Evolutionary conservation across 495 filamentous ascomycete species (phyloP), one percentile per base, ranked within the genome.

Genomic region (Cladorrhinum samala): DNA sequence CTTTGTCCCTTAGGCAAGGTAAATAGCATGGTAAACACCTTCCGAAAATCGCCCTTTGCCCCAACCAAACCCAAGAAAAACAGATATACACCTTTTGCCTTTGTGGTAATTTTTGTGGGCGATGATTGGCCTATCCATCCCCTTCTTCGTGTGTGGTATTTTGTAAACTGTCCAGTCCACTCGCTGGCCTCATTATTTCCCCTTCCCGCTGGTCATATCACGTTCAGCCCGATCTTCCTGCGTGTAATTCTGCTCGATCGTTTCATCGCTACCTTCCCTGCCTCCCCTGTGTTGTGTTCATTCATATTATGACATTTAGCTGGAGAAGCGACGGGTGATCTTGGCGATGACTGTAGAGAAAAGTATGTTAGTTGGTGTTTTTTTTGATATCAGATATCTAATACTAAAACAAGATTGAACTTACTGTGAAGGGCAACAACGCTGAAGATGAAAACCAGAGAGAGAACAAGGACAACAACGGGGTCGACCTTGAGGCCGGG

Each of bases 401-500:
- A n/a, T n/a, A n/a, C n/a, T n/a, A n/a, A n/a, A n/a, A n/a, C n/a
- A n/a, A n/a, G n/a, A n/a, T n/a, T n/a, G n/a, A n/a, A 79, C 88
- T 56, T 83, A 98, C 93, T 87, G 72, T 98, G 93, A 69, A 98
- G 77, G 61, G 89, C 91, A 62, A 98, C 93, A 67, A 98, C 93
- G 62, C 88, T 93, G 76, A 97, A 95, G 70, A 98, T 98, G 74
- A 98, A 98, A 40, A 92, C 93, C 57, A 98, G 78, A 57, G 85
- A 91, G 58, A 98, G 80, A 55, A 95, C 91, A 65, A 98, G 77
- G 42, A 98, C 93, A 47, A 98, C 90, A 36, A 98, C 91, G 17
- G 93, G 93, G 67, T 98, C 93, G 53, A 98, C 93, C 71, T 95
- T 92, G 57, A 98, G 73, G 54, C 93, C 93, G 52, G 94, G 92